Percentiles rank a stretch among this genome's conserved stretches.
These are phyloP conservation scores for Kwoniella botswanensis DNA, from an alignment of 768 basidiomycete genomes.

Conservation along the genomic window DNA sequence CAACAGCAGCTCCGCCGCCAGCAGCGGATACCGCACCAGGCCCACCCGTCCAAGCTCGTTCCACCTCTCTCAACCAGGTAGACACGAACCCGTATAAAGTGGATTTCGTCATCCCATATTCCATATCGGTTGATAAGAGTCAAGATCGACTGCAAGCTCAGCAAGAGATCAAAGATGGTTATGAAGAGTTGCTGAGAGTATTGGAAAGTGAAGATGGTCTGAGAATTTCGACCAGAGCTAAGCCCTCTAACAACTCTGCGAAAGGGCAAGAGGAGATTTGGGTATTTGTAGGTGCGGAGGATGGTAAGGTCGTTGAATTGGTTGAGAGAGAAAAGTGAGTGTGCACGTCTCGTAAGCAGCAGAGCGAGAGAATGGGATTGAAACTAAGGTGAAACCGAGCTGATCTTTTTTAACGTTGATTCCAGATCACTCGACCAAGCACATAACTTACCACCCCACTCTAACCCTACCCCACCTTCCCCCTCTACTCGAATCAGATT, in stretches of 20 bases:
- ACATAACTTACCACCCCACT: constrained; percentile 62
- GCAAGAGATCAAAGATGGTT: constrained; percentile 45
- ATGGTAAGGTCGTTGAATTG: constrained; percentile 67
- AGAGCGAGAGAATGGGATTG: neutral
- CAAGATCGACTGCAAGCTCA: constrained; percentile 34
- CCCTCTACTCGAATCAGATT: constrained; percentile 59
- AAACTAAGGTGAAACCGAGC: neutral
- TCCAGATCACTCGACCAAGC: constrained; percentile 65
- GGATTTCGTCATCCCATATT: constrained; percentile 52
- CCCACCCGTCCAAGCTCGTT: constrained; percentile 39
- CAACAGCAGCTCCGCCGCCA: constrained; percentile 13
- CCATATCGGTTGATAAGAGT: constrained; percentile 25
- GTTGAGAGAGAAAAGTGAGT: constrained; percentile 76
- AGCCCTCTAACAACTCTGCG: constrained; percentile 18
- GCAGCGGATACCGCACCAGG: constrained; percentile 40
- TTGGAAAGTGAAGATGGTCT: constrained; percentile 52
- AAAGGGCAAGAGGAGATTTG: constrained; percentile 55
- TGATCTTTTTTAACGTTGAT: constrained; percentile 68
- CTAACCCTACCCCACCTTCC: constrained; percentile 65
- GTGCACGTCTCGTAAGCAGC: neutral
- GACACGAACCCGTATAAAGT: constrained; percentile 49
- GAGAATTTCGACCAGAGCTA: constrained; percentile 40
- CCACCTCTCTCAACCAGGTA: constrained; percentile 26
- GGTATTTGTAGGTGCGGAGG: constrained; percentile 75
- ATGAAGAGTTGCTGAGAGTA: constrained; percentile 42